These are phyloP conservation scores for Blastobotrys capitulatus DNA, from an alignment of 1,139 yeast species.

Conservation along the genomic window DNA sequence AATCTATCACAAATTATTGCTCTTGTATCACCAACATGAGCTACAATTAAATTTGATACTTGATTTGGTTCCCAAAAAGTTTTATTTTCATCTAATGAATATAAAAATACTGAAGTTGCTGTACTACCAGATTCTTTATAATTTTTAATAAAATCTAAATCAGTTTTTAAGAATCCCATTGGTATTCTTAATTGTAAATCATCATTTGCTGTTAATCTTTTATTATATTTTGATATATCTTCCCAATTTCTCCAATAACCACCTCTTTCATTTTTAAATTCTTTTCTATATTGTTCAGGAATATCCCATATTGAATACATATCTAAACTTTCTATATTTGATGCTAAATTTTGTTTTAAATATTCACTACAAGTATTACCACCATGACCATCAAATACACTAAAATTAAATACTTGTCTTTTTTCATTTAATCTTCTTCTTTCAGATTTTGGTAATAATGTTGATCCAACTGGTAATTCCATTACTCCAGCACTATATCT, in stretches of 20 bases:
- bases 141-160: slow-evolving; percentile 37
- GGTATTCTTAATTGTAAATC: slow-evolving; percentile 59
- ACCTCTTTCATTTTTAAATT: slow-evolving; percentile 54
- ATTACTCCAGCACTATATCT: slow-evolving; percentile 58
- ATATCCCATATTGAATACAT: slow-evolving; percentile 39
- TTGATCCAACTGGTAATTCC: slow-evolving; percentile 38
- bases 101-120: slow-evolving; percentile 70
- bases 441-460: slow-evolving; percentile 32
- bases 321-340: slow-evolving; percentile 47
- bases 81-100: slow-evolving; percentile 39
- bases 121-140: slow-evolving; percentile 64
- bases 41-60: slow-evolving; percentile 65
- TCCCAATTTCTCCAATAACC: slow-evolving; percentile 87
- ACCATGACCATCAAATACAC: slow-evolving; percentile 92
- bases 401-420: slow-evolving; percentile 53
- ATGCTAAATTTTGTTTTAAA: slow-evolving; percentile 49
- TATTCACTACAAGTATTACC: slow-evolving; percentile 69
- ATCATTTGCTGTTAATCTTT: slow-evolving; percentile 40
- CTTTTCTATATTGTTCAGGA: slow-evolving; percentile 46
- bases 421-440: slow-evolving; percentile 14
- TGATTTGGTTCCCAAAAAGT: slow-evolving; percentile 68
- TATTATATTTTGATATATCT: slow-evolving; percentile 43
- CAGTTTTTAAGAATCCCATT: slow-evolving; percentile 57
- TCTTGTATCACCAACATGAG: slow-evolving; percentile 94
- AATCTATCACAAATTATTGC: slow-evolving; percentile 56